Conservation (phyloP, 257 asterid genomes). For the Osmanthus fragrans region DNA sequence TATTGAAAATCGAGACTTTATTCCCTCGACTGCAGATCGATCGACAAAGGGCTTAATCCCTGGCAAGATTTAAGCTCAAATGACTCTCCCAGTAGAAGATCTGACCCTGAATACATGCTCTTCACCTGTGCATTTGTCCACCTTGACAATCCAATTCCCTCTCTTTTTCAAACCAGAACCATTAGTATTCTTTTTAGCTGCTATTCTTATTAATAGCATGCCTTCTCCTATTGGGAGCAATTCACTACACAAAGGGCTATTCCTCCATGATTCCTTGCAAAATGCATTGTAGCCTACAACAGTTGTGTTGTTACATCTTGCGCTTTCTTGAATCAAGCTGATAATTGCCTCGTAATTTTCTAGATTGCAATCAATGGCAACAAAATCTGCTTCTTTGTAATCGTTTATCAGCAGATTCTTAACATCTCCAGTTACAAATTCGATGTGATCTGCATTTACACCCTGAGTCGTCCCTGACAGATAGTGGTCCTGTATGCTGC, state of each 20-base stretch:
- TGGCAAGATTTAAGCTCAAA: constrained; percentile 37
- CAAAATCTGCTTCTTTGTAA: constrained; percentile 58
- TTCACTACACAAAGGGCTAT: constrained; percentile 43
- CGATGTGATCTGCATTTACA: constrained; percentile 32
- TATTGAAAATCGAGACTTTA: not conserved
- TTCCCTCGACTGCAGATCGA: not conserved
- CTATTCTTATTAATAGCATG: constrained; percentile 50
- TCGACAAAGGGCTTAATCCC: not conserved
- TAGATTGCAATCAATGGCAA: constrained; percentile 71
- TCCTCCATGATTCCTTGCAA: constrained; percentile 61
- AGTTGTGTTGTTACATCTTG: constrained; percentile 20
- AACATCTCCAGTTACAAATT: constrained; percentile 56
- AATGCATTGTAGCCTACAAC: constrained; percentile 80
- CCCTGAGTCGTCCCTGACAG: not conserved
- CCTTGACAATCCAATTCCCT: constrained; percentile 73
- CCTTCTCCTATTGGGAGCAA: constrained; percentile 88
- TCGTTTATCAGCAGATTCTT: constrained; percentile 28
- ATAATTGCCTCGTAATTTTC: constrained; percentile 59
- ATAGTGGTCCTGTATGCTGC: constrained; percentile 33
- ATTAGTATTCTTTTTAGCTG: constrained; percentile 21
- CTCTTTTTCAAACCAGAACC: constrained; percentile 15
- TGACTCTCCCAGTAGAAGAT: constrained; percentile 44
- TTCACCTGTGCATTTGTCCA: constrained; percentile 71
- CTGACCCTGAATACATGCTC: constrained; percentile 69
- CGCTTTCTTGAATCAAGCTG: constrained; percentile 32